Conservation (phyloP, 2,329 filamentous ascomycete species). For the Ceratocystis destructans region DNA sequence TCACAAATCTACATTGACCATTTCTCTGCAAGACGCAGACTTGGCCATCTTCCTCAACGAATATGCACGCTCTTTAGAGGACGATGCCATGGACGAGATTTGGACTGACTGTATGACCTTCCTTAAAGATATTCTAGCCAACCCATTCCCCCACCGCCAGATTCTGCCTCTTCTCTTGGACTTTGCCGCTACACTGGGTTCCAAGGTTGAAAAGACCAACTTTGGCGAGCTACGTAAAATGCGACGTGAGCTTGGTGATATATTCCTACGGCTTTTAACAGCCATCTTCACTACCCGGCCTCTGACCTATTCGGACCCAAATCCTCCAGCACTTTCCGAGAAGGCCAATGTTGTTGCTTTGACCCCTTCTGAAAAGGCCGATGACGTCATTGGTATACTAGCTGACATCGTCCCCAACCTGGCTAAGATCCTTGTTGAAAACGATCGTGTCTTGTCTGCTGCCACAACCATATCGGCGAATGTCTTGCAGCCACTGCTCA, state of each 20-base stretch:
- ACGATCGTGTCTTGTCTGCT: slow-evolving; percentile 67
- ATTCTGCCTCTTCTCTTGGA: slow-evolving; percentile 74
- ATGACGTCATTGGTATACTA: slow-evolving; percentile 70
- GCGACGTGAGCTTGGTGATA: slow-evolving; percentile 76
- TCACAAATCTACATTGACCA: slow-evolving; percentile 77
- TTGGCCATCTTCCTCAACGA: slow-evolving; percentile 80
- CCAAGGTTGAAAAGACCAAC: slow-evolving; percentile 95
- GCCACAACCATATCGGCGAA: slow-evolving; percentile 70
- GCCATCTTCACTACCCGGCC: slow-evolving; percentile 90
- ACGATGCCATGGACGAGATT: slow-evolving; percentile 96
- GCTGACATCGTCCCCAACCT: slow-evolving; percentile 67
- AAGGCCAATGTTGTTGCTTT: slow-evolving; percentile 26
- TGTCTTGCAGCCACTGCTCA: slow-evolving; percentile 67
- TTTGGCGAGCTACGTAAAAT: slow-evolving; percentile 91
- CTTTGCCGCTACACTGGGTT: slow-evolving; percentile 77
- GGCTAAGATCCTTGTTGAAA: slow-evolving; percentile 68
- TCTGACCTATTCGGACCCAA: slow-evolving; percentile 51
- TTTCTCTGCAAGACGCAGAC: slow-evolving; percentile 69
- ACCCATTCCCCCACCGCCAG: slow-evolving; percentile 89
- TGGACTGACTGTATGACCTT: slow-evolving; percentile 93
- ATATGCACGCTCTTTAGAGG: slow-evolving; percentile 79
- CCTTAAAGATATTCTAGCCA: slow-evolving; percentile 73
- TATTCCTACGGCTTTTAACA: slow-evolving; percentile 74
- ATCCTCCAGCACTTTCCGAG: slow-evolving; percentile 28
- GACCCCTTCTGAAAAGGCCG: slow-evolving; percentile 38